Percentiles rank a stretch among this genome's conserved stretches.
Evolutionary conservation across 306 rosid species (phyloP).

Genomic region (Cicer pinnatifidum): DNA sequence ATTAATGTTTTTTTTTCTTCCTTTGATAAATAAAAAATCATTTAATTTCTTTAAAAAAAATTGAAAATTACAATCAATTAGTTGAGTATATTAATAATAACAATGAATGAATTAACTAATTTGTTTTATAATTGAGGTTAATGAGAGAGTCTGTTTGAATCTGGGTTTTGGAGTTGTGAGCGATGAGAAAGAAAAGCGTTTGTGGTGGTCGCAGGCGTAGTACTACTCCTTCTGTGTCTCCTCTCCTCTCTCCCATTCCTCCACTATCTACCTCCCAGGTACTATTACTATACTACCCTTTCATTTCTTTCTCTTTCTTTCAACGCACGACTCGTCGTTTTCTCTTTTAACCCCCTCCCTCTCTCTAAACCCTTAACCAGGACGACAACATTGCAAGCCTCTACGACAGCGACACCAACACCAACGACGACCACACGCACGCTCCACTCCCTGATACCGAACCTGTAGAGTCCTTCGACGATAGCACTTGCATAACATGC

Average conservation of each 20-base stretch:
- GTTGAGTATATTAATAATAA: too few relatives aligned
- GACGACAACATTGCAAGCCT: constrained; percentile 1
- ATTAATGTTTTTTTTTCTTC: too few relatives aligned
- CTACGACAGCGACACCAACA: not conserved
- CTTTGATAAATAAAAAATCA: too few relatives aligned
- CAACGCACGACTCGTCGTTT: not conserved
- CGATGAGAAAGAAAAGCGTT: constrained; percentile 22
- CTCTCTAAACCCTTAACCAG: constrained; percentile 14
- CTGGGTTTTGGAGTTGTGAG: not conserved
- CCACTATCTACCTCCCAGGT: constrained; percentile 25
- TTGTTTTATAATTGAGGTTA: too few relatives aligned
- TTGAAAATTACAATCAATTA: too few relatives aligned
- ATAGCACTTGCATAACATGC: constrained; percentile 57
- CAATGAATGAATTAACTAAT: too few relatives aligned
- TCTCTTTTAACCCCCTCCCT: not conserved
- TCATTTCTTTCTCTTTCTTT: not conserved
- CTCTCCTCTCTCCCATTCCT: constrained; percentile 22
- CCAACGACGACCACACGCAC: not conserved
- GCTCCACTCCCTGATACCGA: not conserved
- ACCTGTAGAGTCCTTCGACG: constrained; percentile 38
- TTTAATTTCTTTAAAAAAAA: too few relatives aligned
- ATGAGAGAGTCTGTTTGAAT: too few relatives aligned
- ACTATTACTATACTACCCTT: not conserved
- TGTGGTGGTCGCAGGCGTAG: not conserved
- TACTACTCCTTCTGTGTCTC: not conserved